phyloP scores from a whole-genome alignment of 495 filamentous ascomycete genomes.

The Amorphotheca resinae region DNA sequence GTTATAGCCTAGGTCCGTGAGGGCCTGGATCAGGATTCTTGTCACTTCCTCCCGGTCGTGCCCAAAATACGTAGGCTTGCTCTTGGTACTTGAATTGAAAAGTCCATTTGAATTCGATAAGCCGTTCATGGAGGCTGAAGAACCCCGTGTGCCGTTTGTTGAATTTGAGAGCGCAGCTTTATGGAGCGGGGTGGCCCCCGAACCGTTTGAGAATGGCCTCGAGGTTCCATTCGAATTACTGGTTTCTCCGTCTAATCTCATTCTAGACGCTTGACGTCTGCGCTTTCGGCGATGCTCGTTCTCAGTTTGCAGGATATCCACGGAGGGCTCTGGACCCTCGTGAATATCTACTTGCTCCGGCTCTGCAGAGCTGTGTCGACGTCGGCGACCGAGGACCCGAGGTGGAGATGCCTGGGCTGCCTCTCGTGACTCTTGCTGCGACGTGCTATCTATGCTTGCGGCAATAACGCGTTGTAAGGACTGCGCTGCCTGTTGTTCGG shows the following conservation, averaged over 20 bases:
- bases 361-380: slow-evolving; percentile 11
- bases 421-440: slow-evolving; percentile 8
- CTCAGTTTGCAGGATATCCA: slow-evolving; percentile 5
- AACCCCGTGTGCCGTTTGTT: slow-evolving; percentile 28
- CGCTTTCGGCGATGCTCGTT: slow-evolving; percentile 21
- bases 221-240: slow-evolving; percentile 25
- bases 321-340: slow-evolving; percentile 7
- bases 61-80: slow-evolving; percentile 40
- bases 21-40: slow-evolving; percentile 79
- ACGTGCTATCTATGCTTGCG: slow-evolving; percentile 10
- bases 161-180: slow-evolving; percentile 22
- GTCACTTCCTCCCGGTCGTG: slow-evolving; percentile 93
- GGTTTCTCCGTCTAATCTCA: slow-evolving; percentile 19
- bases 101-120: slow-evolving; percentile 25
- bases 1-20: slow-evolving; percentile 78
- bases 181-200: slow-evolving; percentile 20
- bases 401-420: slow-evolving; percentile 6
- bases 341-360: slow-evolving; percentile 6
- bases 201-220: slow-evolving; percentile 28
- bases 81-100: slow-evolving; percentile 14
- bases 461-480: slow-evolving; percentile 2
- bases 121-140: slow-evolving; percentile 25
- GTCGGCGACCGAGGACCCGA: slow-evolving; percentile 19
- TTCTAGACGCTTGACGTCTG: slow-evolving; percentile 23
- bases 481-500: not conserved